Conservation (phyloP, 2,329 filamentous ascomycete species). For the Fusarium paranaense region DNA sequence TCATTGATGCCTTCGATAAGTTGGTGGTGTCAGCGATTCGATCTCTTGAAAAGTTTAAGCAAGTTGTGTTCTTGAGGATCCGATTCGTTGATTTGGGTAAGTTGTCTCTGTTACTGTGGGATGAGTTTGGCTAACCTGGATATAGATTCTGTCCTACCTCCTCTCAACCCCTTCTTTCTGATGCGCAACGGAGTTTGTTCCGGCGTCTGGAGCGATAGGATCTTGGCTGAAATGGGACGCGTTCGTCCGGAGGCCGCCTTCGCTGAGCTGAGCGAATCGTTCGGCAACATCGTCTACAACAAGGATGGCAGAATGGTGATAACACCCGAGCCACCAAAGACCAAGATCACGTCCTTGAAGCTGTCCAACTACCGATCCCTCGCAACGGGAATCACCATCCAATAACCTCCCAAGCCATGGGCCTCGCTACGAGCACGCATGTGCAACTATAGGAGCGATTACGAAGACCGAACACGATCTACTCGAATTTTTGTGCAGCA, state of each 20-base stretch:
- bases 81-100: constrained; percentile 79
- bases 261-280: constrained; percentile 71
- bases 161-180: constrained; percentile 79
- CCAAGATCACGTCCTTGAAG: constrained; percentile 66
- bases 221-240: constrained; percentile 69
- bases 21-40: constrained; percentile 73
- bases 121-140: constrained; percentile 29
- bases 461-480: background rate
- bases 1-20: constrained; percentile 77
- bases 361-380: constrained; percentile 68
- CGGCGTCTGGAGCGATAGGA: constrained; percentile 78
- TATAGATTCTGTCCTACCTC: constrained; percentile 75
- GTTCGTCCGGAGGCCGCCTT: constrained; percentile 70
- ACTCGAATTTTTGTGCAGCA: background rate
- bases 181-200: constrained; percentile 70
- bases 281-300: constrained; percentile 69
- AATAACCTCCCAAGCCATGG: constrained; percentile 35
- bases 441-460: background rate
- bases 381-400: constrained; percentile 52
- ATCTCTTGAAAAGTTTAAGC: constrained; percentile 67
- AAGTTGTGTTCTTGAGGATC: constrained; percentile 75
- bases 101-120: constrained; percentile 34
- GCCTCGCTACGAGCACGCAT: background rate
- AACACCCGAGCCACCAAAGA: constrained; percentile 65
- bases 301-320: constrained; percentile 71